Base-by-base conservation (phyloP, 176 grass and related monocot species). In the Canna indica region DNA sequence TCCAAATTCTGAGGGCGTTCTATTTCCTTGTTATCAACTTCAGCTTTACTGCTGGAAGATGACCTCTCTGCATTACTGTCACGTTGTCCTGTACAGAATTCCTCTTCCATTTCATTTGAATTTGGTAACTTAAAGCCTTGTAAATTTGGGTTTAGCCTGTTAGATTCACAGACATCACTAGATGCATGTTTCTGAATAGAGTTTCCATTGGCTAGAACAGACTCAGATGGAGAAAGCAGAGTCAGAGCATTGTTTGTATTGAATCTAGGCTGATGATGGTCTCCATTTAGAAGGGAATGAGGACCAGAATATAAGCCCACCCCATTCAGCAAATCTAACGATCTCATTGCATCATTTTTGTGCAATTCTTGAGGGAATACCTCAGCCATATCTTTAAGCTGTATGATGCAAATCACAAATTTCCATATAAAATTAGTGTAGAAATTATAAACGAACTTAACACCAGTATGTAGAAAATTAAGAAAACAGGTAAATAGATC, bases 331-430 rank as follows among this genome's bases (percentile, higher is more conserved):
- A 81, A 60, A 58, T 78, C 73, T 2, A 68, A 46, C 26, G 44
- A 2, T 17, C 57, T 54, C 35, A 78, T 59, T 5, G 77, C 78
- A 84, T 88, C 90, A 47, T 56, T 33, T 20, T 88, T 85, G 22
- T 70, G 44, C 44, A 73, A 68, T 53, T 70, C 82, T 71, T 79
- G 70, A 46, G 90, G 89, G 29, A 90, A 69, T 57, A 82, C 88
- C 70, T 88, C 95, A 22, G 81, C 85, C 82, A 88, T 86, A 85
- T 94, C 95, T 82, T 96, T 96, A 64, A 94, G 76, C 91, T 90
- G 78, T 60, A 82, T 2, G 12, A 47, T 47, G 41, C 30, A 36
- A 38, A 38, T 66, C 35, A 66, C 35, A 16, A 16, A 39, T 13
- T 24, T 24, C 34, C 35, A 25, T 0, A 41, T n/a, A 38, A 22